Evolutionary conservation across 192 early-diverging fungal genomes (phyloP).

Genomic region (Globomyces pollinis-pini): DNA sequence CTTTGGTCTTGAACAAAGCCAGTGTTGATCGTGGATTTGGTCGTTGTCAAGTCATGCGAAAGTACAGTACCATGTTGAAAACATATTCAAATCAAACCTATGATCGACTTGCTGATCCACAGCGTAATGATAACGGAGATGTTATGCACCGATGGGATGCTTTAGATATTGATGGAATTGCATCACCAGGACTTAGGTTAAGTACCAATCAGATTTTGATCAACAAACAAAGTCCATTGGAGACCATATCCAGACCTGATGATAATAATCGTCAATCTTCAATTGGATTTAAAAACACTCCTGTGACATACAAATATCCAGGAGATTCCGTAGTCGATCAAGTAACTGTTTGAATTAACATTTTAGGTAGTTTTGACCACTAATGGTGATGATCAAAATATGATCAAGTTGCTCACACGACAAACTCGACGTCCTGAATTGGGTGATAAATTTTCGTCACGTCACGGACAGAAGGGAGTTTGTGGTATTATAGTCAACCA

Average conservation of each 20-base stretch:
- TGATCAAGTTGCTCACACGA: conserved; percentile 83
- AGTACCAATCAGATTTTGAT: conserved; percentile 67
- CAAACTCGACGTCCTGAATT: conserved; percentile 93
- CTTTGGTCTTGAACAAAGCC: conserved; percentile 88
- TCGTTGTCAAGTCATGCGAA: conserved; percentile 89
- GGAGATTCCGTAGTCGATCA: conserved; percentile 88
- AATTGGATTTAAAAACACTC: conserved; percentile 58
- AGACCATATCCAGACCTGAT: conserved; percentile 50
- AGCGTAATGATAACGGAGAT: conserved; percentile 18
- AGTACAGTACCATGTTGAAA: conserved; percentile 76
- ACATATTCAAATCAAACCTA: conserved; percentile 82
- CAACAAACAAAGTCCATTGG: conserved; percentile 82
- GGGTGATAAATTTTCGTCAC: conserved; percentile 96
- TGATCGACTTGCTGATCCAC: conserved; percentile 66
- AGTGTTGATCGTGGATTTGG: conserved; percentile 94
- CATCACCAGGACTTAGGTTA: conserved; percentile 72
- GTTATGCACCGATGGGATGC: conserved; percentile 51
- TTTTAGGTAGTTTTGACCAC: conserved; percentile 77
- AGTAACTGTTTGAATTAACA: conserved; percentile 20
- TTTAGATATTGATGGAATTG: conserved; percentile 86
- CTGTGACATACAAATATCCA: conserved; percentile 82
- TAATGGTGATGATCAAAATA: conserved; percentile 82
- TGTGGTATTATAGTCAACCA: conserved; percentile 94
- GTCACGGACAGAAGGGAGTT: conserved; percentile 97
- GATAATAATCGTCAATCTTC: conserved; percentile 25